Conservation (phyloP, 164 flowering plant species). For the Magnolia officinalis region DNA sequence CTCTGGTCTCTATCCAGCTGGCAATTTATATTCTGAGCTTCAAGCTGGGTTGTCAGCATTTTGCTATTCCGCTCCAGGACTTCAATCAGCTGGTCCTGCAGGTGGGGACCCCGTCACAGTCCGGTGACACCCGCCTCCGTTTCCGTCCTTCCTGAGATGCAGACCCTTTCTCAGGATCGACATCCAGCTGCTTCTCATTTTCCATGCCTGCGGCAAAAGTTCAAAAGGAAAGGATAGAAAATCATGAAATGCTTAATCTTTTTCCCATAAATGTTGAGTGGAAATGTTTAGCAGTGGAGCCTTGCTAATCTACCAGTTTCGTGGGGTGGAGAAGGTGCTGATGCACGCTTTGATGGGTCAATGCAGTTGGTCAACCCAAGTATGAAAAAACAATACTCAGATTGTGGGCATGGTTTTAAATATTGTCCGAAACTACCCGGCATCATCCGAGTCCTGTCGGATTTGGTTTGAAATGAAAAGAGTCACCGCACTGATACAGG, state of each 20-base stretch:
- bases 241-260: background rate
- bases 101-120: slow-evolving; percentile 26
- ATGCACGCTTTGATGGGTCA: background rate
- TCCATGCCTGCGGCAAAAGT: slow-evolving; percentile 30
- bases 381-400: too few species aligned
- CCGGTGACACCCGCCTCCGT: slow-evolving; percentile 41
- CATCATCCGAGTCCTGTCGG: too few species aligned
- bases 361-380: background rate
- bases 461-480: too few species aligned
- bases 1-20: slow-evolving; percentile 66
- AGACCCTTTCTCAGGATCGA: slow-evolving; percentile 46
- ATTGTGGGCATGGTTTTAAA: too few species aligned
- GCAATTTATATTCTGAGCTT: slow-evolving; percentile 59
- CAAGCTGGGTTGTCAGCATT: slow-evolving; percentile 58
- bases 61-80: slow-evolving; percentile 61
- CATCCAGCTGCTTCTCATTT: slow-evolving; percentile 35
- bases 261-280: background rate
- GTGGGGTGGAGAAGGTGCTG: too few species aligned
- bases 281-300: too few species aligned
- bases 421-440: too few species aligned
- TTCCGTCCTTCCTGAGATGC: slow-evolving; percentile 54
- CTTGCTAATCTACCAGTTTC: too few species aligned
- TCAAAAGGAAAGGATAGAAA: background rate
- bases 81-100: slow-evolving; percentile 58
- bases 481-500: too few species aligned